phyloP scores from a whole-genome alignment of 2,329 filamentous ascomycete genomes.

The Fusarium sp. region DNA sequence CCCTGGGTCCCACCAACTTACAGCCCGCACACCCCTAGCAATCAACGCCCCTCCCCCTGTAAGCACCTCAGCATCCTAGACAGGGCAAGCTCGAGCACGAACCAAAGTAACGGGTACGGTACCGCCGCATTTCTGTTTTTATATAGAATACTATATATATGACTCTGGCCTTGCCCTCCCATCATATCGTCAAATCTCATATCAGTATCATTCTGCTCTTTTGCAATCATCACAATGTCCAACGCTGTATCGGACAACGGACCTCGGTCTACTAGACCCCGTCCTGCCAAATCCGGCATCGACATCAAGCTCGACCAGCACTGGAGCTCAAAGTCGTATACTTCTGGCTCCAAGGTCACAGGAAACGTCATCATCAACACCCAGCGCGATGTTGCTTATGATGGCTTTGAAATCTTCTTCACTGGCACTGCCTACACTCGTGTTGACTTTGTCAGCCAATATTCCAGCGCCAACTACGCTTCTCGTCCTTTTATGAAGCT shows the following conservation, averaged over 20 bases:
- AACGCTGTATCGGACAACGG: constrained; percentile 38
- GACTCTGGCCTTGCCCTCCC: constrained; percentile 26
- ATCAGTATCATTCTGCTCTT: constrained; percentile 30
- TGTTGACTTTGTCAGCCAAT: constrained; percentile 61
- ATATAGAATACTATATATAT: constrained; percentile 40
- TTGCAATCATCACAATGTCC: constrained; percentile 39
- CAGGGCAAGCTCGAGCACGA: constrained; percentile 32
- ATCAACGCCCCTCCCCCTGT: constrained; percentile 30
- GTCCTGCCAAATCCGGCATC: constrained; percentile 50
- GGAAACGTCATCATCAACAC: constrained; percentile 60
- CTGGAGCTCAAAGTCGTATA: constrained; percentile 65
- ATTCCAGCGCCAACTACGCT: constrained; percentile 58
- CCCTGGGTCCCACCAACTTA: constrained; percentile 8
- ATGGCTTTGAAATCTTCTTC: constrained; percentile 63
- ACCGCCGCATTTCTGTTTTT: constrained; percentile 22
- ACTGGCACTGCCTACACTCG: constrained; percentile 61
- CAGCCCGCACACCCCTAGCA: constrained; percentile 19
- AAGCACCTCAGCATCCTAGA: constrained; percentile 32
- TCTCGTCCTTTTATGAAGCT: constrained; percentile 66
- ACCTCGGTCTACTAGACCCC: constrained; percentile 29
- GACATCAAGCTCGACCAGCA: constrained; percentile 62
- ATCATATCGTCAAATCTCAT: constrained; percentile 19
- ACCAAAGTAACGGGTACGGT: constrained; percentile 39
- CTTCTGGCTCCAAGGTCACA: constrained; percentile 60
- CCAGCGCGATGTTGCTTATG: constrained; percentile 58